Evolutionary conservation across 768 basidiomycete genomes (phyloP).

Genomic region (Russula sp.): DNA sequence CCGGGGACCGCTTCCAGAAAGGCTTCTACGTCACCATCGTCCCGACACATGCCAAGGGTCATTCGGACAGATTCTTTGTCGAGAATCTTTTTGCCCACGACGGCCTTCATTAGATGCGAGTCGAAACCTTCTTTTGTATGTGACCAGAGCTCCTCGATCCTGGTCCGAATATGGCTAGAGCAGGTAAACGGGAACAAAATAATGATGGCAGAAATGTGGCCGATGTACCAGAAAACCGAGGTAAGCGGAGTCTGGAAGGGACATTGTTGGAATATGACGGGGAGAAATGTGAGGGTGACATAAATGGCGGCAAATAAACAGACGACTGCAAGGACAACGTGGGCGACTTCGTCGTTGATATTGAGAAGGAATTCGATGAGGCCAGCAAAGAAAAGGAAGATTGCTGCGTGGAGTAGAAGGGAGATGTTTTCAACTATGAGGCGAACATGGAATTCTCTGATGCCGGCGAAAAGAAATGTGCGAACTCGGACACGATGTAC

Average conservation of each 20-base stretch:
- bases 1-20: conserved; percentile 6
- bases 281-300: background rate
- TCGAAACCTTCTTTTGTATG: background rate
- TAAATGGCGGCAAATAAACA: background rate
- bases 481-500: conserved; percentile 16
- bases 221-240: conserved; percentile 2
- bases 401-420: conserved; percentile 4
- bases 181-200: background rate
- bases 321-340: background rate
- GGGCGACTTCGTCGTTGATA: conserved; percentile 4
- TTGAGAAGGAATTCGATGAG: conserved; percentile 9
- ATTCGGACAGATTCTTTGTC: background rate
- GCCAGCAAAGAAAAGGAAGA: conserved; percentile 11
- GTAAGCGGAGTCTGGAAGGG: conserved; percentile 15
- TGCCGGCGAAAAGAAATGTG: conserved; percentile 11
- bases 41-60: conserved; percentile 3
- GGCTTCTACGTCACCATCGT: background rate
- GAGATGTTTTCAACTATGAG: conserved; percentile 15
- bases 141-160: background rate
- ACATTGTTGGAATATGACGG: background rate
- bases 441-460: conserved; percentile 3
- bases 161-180: background rate
- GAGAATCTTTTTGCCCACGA: background rate
- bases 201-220: background rate
- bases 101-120: background rate